phyloP scores from a whole-genome alignment of 768 basidiomycete species.

The Russula virescens region DNA sequence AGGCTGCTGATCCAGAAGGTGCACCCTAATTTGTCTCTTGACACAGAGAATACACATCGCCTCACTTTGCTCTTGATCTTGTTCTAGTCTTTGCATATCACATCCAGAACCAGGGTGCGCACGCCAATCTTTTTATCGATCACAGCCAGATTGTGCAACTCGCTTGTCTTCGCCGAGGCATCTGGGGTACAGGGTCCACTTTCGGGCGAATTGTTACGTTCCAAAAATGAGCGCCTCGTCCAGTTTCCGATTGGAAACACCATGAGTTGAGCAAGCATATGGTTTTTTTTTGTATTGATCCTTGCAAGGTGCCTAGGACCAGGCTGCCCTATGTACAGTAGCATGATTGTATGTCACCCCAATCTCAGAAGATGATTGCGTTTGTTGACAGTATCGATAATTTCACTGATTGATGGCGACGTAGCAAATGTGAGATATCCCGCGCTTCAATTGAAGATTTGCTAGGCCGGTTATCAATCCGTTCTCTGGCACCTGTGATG shows the following conservation, averaged over 20 bases:
- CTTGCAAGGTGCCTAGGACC: neutral
- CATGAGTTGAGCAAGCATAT: neutral
- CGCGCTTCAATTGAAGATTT: too few species aligned
- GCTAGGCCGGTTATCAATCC: conserved; percentile 46
- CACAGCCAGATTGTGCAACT: conserved; percentile 43
- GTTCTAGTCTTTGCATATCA: conserved; percentile 38
- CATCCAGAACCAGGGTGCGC: conserved; percentile 40
- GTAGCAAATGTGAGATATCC: neutral
- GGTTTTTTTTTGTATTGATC: neutral
- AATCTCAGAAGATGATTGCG: neutral
- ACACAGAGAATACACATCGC: neutral
- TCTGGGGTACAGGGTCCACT: conserved; percentile 42
- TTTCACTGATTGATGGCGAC: neutral
- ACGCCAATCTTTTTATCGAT: conserved; percentile 41
- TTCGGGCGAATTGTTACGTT: conserved; percentile 43
- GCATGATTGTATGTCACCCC: neutral
- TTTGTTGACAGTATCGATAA: neutral
- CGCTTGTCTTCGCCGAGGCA: conserved; percentile 39
- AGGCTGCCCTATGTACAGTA: neutral
- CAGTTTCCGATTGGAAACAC: conserved; percentile 6
- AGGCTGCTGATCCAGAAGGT: conserved; percentile 39
- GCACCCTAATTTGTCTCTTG: neutral
- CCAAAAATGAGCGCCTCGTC: conserved; percentile 12
- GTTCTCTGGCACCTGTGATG: conserved; percentile 26
- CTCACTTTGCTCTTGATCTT: neutral